These are phyloP conservation scores for Anthracocystis panici-leucophaei DNA, from an alignment of 1,284 basidiomycete genomes.

Conservation along the genomic window DNA sequence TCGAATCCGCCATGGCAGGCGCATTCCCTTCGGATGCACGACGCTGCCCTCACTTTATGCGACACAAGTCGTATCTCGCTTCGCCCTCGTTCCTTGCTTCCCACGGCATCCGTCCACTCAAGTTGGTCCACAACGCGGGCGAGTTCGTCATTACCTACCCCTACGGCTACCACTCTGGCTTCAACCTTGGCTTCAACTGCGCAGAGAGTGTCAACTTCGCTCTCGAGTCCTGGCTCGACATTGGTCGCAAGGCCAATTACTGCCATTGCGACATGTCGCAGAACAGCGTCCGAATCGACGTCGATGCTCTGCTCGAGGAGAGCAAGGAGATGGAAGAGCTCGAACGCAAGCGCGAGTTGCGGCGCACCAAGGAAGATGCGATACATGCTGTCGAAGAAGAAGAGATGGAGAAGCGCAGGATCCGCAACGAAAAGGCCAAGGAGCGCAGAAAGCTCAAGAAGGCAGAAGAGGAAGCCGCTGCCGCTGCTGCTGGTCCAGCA, in stretches of 20 bases:
- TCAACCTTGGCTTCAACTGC: conserved; percentile 97
- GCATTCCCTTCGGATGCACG: conserved; percentile 71
- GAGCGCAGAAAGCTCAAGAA: conserved; percentile 42
- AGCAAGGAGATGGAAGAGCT: conserved; percentile 60
- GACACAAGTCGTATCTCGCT: conserved; percentile 95
- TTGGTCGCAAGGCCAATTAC: conserved; percentile 74
- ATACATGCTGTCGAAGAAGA: conserved; percentile 37
- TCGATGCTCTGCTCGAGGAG: conserved; percentile 63
- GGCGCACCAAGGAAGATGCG: conserved; percentile 71
- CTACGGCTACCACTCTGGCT: conserved; percentile 91
- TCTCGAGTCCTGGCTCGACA: conserved; percentile 90
- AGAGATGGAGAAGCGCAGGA: conserved; percentile 40
- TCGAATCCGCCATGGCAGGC: conserved; percentile 67
- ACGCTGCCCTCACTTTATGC: conserved; percentile 89
- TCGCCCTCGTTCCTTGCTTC: conserved; percentile 86
- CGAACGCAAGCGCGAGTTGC: conserved; percentile 71
- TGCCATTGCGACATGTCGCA: conserved; percentile 64
- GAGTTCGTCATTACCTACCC: conserved; percentile 98
- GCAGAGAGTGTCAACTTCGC: conserved; percentile 99
- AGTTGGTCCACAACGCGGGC: conserved; percentile 82
- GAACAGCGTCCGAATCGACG: conserved; percentile 67
- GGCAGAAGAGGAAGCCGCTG: conserved; percentile 30
- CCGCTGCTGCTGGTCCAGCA: conserved; percentile 22
- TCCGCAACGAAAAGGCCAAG: conserved; percentile 44
- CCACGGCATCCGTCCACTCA: conserved; percentile 75